Evolutionary conservation across 805 yeast species (phyloP).

Genomic region (Nakazawaea peltata): DNA sequence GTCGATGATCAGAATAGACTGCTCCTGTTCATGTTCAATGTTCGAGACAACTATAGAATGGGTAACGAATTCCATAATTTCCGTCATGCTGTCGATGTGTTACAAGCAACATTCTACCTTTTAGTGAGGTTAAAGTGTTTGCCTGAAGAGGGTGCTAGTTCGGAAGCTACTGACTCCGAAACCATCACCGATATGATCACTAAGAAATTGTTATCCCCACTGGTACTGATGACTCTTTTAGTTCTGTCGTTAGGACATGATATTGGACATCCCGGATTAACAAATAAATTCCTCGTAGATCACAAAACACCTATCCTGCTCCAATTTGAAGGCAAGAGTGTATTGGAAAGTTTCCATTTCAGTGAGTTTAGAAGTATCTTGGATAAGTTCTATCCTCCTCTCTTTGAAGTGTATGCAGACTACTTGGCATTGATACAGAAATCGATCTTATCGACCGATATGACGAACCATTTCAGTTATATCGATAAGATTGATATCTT

Average conservation of each 20-base stretch:
- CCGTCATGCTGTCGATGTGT: constrained; percentile 90
- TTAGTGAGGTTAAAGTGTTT: constrained; percentile 34
- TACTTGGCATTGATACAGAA: constrained; percentile 12
- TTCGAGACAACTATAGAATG: constrained; percentile 72
- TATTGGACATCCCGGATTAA: constrained; percentile 95
- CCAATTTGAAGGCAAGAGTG: constrained; percentile 56
- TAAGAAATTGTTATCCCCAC: constrained; percentile 8
- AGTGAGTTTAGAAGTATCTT: constrained; percentile 49
- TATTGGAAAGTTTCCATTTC: constrained; percentile 78
- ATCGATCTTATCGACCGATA: constrained; percentile 76
- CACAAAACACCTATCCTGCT: constrained; percentile 56
- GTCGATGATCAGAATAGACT: constrained; percentile 29
- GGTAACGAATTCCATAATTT: constrained; percentile 93
- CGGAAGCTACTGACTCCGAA: background rate
- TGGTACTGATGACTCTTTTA: constrained; percentile 2
- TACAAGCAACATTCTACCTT: constrained; percentile 79
- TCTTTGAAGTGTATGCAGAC: constrained; percentile 11
- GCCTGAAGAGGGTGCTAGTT: constrained; percentile 15
- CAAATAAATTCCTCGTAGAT: constrained; percentile 60
- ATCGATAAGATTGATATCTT: constrained; percentile 41
- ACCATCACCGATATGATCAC: constrained; percentile 14
- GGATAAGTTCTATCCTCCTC: constrained; percentile 42
- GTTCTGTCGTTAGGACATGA: constrained; percentile 61
- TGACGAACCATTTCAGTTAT: constrained; percentile 81
- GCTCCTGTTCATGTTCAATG: constrained; percentile 51